These are phyloP conservation scores for Rhodotorula paludigena DNA, from an alignment of 768 basidiomycete genomes.

Conservation along the genomic window DNA sequence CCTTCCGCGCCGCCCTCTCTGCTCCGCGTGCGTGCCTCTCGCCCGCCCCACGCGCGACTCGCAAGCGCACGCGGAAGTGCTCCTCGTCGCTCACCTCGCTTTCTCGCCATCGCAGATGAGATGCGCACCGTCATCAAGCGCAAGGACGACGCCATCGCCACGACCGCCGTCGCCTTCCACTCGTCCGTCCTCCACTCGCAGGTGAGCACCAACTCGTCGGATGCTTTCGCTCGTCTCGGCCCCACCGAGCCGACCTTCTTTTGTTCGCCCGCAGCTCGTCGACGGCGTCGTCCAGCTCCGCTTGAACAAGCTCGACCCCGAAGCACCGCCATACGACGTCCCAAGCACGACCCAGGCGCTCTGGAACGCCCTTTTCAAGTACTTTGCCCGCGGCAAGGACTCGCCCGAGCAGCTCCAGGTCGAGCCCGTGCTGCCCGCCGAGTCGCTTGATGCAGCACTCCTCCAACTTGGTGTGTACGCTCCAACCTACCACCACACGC, in stretches of 20 bases:
- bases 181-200: slow-evolving; percentile 33
- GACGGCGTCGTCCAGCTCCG: slow-evolving; percentile 28
- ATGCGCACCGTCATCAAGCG: slow-evolving; percentile 34
- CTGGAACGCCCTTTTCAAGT: slow-evolving; percentile 34
- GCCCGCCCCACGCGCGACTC: background rate
- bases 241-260: background rate
- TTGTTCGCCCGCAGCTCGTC: slow-evolving; percentile 16
- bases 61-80: no score
- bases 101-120: slow-evolving; percentile 14
- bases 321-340: slow-evolving; percentile 28
- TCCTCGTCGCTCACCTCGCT: background rate
- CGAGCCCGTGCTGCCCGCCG: slow-evolving; percentile 30
- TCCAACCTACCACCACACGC: no score
- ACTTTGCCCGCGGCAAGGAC: slow-evolving; percentile 24
- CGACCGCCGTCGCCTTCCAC: slow-evolving; percentile 33
- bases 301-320: slow-evolving; percentile 35
- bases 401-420: slow-evolving; percentile 11
- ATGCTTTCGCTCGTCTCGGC: background rate
- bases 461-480: slow-evolving; percentile 15
- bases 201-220: background rate
- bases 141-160: slow-evolving; percentile 21
- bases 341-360: slow-evolving; percentile 28
- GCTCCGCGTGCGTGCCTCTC: slow-evolving; percentile 15
- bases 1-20: slow-evolving; percentile 24
- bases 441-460: slow-evolving; percentile 22